These are phyloP conservation scores for Pleurotus platypus DNA, from an alignment of 768 basidiomycete species.

Conservation along the genomic window DNA sequence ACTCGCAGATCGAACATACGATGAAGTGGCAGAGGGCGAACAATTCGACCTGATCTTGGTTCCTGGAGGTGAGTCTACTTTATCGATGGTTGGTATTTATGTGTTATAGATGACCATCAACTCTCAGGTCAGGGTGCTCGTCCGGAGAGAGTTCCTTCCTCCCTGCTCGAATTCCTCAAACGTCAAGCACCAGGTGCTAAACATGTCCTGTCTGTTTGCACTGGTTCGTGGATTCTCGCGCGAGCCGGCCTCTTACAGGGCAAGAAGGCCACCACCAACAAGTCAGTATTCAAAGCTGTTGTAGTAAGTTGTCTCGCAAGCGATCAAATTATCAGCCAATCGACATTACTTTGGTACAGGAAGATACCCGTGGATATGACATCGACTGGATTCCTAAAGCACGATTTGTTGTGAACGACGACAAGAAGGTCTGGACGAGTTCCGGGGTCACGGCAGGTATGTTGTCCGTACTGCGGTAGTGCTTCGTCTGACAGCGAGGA, in stretches of 20 bases:
- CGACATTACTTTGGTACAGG: background rate
- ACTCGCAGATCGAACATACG: background rate
- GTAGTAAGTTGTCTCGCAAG: slow-evolving; percentile 14
- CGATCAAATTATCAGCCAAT: no score
- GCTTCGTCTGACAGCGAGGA: background rate
- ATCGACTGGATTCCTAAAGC: slow-evolving; percentile 27
- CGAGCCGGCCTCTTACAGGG: slow-evolving; percentile 27
- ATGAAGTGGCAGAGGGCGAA: background rate
- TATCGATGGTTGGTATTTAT: no score
- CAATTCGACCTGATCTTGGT: slow-evolving; percentile 5
- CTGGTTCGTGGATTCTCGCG: slow-evolving; percentile 27
- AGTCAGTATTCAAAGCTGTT: slow-evolving; percentile 21
- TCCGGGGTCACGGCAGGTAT: slow-evolving; percentile 27
- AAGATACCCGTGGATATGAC: slow-evolving; percentile 6
- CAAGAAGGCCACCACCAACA: slow-evolving; percentile 34
- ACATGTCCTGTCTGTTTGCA: slow-evolving; percentile 31
- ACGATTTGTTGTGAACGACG: slow-evolving; percentile 24
- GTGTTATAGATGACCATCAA: no score
- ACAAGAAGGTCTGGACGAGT: slow-evolving; percentile 28
- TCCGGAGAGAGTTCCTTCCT: background rate
- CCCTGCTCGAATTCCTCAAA: slow-evolving; percentile 20
- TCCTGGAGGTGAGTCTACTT: background rate
- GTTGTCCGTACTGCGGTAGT: background rate
- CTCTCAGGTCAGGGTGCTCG: background rate
- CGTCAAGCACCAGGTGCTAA: slow-evolving; percentile 22